These are phyloP conservation scores for Pseudotulostoma volvatum DNA, from an alignment of 495 filamentous ascomycete genomes.

Conservation along the genomic window DNA sequence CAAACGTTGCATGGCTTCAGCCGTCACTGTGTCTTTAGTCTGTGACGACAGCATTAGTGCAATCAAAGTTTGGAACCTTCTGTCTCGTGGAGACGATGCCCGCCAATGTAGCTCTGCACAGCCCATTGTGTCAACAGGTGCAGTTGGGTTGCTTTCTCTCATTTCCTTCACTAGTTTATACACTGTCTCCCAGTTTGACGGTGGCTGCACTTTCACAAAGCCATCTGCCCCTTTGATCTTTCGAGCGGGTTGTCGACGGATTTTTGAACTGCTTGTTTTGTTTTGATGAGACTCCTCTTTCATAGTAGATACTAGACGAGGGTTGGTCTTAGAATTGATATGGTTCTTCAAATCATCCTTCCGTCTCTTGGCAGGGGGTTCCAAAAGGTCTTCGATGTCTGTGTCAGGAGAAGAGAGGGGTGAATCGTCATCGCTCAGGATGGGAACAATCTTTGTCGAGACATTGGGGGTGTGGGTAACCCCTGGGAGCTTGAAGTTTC, in stretches of 20 bases:
- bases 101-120: constrained; percentile 56
- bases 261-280: constrained; percentile 18
- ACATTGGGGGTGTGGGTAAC: background rate
- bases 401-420: constrained; percentile 27
- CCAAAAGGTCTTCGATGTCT: constrained; percentile 53
- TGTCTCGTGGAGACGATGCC: constrained; percentile 33
- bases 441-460: background rate
- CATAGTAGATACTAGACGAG: constrained; percentile 1
- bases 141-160: constrained; percentile 52
- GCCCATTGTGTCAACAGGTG: constrained; percentile 96
- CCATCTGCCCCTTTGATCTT: constrained; percentile 42
- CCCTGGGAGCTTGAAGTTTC: constrained; percentile 9
- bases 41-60: constrained; percentile 93
- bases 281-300: constrained; percentile 7
- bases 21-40: constrained; percentile 90
- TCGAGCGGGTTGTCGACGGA: constrained; percentile 47
- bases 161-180: constrained; percentile 66
- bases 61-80: constrained; percentile 79
- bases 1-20: constrained; percentile 64
- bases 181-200: constrained; percentile 70
- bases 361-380: constrained; percentile 30
- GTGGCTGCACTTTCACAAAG: constrained; percentile 41
- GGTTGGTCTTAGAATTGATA: constrained; percentile 4
- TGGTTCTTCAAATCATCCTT: no score
- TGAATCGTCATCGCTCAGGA: constrained; percentile 14